These are phyloP conservation scores for Penicillium malachiteum DNA, from an alignment of 495 filamentous ascomycete species.

Conservation along the genomic window DNA sequence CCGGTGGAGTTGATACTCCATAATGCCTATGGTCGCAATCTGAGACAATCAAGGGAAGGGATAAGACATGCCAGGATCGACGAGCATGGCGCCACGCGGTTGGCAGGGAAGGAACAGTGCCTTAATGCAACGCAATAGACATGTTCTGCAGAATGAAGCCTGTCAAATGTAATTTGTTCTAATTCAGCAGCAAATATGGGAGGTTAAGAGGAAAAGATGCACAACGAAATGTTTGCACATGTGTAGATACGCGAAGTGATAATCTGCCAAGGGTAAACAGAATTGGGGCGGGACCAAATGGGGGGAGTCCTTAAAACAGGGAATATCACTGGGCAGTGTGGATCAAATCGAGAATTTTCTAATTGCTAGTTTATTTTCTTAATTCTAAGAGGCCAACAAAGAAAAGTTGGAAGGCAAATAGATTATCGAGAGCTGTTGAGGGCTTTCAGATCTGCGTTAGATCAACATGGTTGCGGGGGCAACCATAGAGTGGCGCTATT, in stretches of 20 bases:
- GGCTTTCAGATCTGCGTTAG: constrained; percentile 5
- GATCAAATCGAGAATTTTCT: too few species aligned
- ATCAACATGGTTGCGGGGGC: constrained; percentile 18
- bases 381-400: constrained; percentile 5
- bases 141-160: neutral
- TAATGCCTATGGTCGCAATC: constrained; percentile 19
- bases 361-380: neutral
- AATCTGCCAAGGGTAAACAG: constrained; percentile 3
- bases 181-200: neutral
- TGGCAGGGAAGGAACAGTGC: constrained; percentile 11
- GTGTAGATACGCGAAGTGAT: neutral
- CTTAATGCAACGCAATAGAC: constrained; percentile 7
- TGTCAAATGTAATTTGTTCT: constrained; percentile 1
- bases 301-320: too few species aligned
- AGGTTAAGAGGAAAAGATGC: neutral
- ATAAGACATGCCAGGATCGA: constrained; percentile 30
- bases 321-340: too few species aligned
- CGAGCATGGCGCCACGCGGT: constrained; percentile 30
- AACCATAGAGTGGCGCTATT: constrained; percentile 2
- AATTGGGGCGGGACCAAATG: too few species aligned
- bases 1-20: constrained; percentile 22
- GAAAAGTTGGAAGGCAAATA: constrained; percentile 16
- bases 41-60: constrained; percentile 28
- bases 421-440: constrained; percentile 11
- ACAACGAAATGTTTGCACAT: neutral